phyloP scores from a whole-genome alignment of 169 alveolate genomes.

The Plasmodium gonderi region DNA sequence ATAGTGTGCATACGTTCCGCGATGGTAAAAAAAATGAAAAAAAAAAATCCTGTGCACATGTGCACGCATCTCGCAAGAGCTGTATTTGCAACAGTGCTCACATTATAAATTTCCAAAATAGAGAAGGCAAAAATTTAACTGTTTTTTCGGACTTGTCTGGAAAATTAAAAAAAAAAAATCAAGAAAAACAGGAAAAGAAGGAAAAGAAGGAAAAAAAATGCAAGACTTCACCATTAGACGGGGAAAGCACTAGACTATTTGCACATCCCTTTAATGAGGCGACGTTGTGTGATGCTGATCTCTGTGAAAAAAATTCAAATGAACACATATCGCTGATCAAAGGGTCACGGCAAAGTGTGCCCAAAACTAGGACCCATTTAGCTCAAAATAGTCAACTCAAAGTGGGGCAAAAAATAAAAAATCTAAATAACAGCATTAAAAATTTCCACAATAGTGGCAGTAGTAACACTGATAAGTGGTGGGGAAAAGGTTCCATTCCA shows the following conservation, averaged over 20 bases:
- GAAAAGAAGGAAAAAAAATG: neutral
- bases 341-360: neutral
- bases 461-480: neutral
- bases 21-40: slow-evolving; percentile 22
- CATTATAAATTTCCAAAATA: neutral
- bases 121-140: neutral
- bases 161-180: neutral
- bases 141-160: slow-evolving; percentile 2
- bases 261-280: neutral
- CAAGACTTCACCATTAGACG: neutral
- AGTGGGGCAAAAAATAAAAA: no score
- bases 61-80: neutral
- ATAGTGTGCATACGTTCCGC: slow-evolving; percentile 9
- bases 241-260: neutral
- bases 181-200: neutral
- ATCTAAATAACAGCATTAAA: neutral
- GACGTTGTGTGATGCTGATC: neutral
- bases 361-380: no score
- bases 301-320: neutral
- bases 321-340: neutral
- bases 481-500: neutral
- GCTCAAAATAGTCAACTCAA: no score
- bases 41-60: slow-evolving; percentile 33
- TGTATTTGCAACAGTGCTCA: slow-evolving; percentile 1
- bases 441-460: neutral